Conservation (phyloP, 2,329 filamentous ascomycete genomes). For the Diaporthe destruens region DNA sequence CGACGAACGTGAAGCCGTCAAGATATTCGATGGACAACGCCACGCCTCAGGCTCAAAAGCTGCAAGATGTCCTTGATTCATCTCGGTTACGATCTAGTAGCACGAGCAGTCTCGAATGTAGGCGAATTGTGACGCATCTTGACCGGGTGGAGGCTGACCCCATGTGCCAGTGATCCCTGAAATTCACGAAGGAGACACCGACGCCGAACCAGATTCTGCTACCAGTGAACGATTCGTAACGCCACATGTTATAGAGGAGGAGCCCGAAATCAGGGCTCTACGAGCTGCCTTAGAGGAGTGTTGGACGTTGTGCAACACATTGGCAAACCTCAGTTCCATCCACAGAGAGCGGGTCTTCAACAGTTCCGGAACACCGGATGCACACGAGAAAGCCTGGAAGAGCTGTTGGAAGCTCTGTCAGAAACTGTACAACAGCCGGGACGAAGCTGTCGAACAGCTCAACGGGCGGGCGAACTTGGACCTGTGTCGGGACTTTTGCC, state of each 20-base stretch:
- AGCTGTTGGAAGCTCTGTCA: constrained; percentile 95
- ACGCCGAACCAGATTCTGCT: constrained; percentile 67
- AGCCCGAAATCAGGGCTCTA: constrained; percentile 74
- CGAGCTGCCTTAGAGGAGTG: constrained; percentile 85
- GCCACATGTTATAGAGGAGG: constrained; percentile 56
- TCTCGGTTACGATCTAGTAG: constrained; percentile 73
- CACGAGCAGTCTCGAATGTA: constrained; percentile 83
- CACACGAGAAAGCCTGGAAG: constrained; percentile 91
- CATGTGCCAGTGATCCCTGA: constrained; percentile 64
- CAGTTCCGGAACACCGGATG: constrained; percentile 78
- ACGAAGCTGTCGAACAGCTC: constrained; percentile 75
- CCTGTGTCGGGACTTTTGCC: constrained; percentile 91
- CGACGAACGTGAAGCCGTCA: constrained; percentile 77
- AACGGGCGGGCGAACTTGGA: constrained; percentile 83
- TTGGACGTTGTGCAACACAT: constrained; percentile 93
- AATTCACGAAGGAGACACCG: constrained; percentile 61
- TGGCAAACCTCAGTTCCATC: constrained; percentile 86
- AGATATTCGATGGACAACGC: constrained; percentile 76
- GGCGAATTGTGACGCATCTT: constrained; percentile 44
- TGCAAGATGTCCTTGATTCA: constrained; percentile 77
- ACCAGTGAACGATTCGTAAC: constrained; percentile 61
- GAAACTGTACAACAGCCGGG: constrained; percentile 84
- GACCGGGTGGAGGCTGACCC: constrained; percentile 46
- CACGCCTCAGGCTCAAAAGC: constrained; percentile 86
- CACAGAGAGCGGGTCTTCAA: constrained; percentile 85